Conservation (phyloP, 306 rosid species). For the Dalbergia oliveri region DNA sequence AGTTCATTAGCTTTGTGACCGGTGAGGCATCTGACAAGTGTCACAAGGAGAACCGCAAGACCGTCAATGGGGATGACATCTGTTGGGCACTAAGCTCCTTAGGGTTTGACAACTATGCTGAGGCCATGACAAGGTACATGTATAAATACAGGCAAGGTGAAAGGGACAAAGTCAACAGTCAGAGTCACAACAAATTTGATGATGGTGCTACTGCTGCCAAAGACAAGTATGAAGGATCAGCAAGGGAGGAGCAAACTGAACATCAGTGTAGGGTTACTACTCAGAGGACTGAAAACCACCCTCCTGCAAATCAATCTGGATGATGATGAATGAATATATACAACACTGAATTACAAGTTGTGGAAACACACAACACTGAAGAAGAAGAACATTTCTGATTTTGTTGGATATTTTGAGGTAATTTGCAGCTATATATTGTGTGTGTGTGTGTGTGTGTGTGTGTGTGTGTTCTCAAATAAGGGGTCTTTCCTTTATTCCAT, state of each 20-base stretch:
- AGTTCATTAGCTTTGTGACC: constrained; percentile 87
- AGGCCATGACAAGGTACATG: constrained; percentile 62
- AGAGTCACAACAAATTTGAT: constrained; percentile 36
- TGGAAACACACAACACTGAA: background rate
- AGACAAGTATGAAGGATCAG: constrained; percentile 10
- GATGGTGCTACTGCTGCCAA: background rate
- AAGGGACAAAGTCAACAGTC: constrained; percentile 44
- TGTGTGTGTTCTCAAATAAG: constrained; percentile 27
- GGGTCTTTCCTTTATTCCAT: constrained; percentile 7
- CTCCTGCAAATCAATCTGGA: constrained; percentile 51
- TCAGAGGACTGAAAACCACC: constrained; percentile 27
- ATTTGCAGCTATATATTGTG: constrained; percentile 28
- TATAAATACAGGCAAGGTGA: constrained; percentile 66
- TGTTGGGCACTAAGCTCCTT: constrained; percentile 82
- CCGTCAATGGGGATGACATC: constrained; percentile 87
- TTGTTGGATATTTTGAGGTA: constrained; percentile 42
- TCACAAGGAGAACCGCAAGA: constrained; percentile 89
- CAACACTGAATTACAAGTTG: background rate
- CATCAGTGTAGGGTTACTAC: constrained; percentile 48
- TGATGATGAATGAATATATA: background rate
- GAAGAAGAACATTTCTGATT: constrained; percentile 7
- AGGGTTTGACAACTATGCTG: constrained; percentile 87
- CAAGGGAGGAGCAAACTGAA: constrained; percentile 32
- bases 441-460: background rate
- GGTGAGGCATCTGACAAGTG: constrained; percentile 91